A percentile compares a stretch with the other conserved stretches of the same genome.
These are phyloP conservation scores for Fusarium sp. DNA, from an alignment of 2,329 filamentous ascomycete species.

Conservation along the genomic window DNA sequence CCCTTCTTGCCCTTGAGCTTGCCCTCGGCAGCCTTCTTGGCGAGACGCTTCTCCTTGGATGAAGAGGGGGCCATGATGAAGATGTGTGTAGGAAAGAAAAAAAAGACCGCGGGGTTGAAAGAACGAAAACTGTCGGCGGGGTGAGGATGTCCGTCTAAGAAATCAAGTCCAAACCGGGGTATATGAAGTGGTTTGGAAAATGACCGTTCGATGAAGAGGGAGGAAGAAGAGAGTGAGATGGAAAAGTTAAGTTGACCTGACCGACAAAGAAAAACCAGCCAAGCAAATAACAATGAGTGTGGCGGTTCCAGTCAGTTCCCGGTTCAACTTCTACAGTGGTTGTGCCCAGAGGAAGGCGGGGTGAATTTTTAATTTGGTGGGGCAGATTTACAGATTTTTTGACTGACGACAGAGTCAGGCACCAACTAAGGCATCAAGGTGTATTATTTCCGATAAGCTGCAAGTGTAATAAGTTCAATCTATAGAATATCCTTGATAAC, in stretches of 20 bases:
- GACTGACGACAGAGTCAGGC: slow-evolving; percentile 47
- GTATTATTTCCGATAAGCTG: not conserved
- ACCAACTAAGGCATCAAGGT: slow-evolving; percentile 50
- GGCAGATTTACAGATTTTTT: slow-evolving; percentile 51
- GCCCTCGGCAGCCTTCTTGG: slow-evolving; percentile 76
- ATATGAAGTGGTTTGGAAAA: slow-evolving; percentile 32
- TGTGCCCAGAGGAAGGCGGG: slow-evolving; percentile 49
- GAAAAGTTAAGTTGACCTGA: slow-evolving; percentile 29
- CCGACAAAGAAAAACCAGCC: slow-evolving; percentile 39
- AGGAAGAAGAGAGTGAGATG: slow-evolving; percentile 25
- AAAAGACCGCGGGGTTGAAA: slow-evolving; percentile 42
- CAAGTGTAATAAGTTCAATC: not conserved
- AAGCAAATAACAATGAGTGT: slow-evolving; percentile 41
- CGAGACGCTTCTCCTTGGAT: slow-evolving; percentile 77
- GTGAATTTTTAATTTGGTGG: slow-evolving; percentile 53
- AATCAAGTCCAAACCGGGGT: slow-evolving; percentile 42
- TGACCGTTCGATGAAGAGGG: slow-evolving; percentile 37
- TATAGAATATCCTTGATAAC: not conserved
- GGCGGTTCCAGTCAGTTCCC: slow-evolving; percentile 43
- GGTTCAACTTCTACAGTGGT: slow-evolving; percentile 33
- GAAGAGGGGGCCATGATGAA: slow-evolving; percentile 67
- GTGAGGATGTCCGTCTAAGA: slow-evolving; percentile 17
- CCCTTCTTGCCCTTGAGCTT: slow-evolving; percentile 74
- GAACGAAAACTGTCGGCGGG: slow-evolving; percentile 40
- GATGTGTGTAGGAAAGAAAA: slow-evolving; percentile 13